Evolutionary conservation across 805 yeast genomes (phyloP), one percentile per base, ranked within the genome.

Genomic region (Ogataea chonburiensis): DNA sequence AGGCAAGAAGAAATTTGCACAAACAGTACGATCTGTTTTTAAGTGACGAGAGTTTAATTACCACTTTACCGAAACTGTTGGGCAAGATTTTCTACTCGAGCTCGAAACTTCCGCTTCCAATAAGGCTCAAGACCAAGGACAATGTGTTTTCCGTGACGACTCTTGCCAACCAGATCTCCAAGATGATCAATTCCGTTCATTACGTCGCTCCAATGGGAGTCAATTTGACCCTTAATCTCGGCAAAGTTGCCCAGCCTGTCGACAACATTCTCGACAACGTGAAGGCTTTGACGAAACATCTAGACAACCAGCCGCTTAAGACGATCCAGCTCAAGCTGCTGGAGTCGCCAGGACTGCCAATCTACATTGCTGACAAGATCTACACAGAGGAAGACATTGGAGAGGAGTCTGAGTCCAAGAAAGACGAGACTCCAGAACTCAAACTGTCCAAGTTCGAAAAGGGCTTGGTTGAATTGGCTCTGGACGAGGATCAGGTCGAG

Each of bases 271-370:
- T 71, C 7, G 79, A 74, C 30, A 88, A 88, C 60, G 62, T 81
- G 29, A 63, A 69, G 17, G 70, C 73, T 26, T 76, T 86, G 10
- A 60, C 77, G 23, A 58, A 64, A 17, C 61, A 67, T 34, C 71
- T 87, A 45, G 53, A 64, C 5, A 50, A 55, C 16, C 31, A 63
- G 23, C 61, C 61, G 25, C 71, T 76, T 56, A 82, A 78, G 62
- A 74, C 75, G 24, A 65, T 81, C 21, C 76, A 73, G 53, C 58
- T 85, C 43, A 87, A 87, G 66, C 71, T 91, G 9, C 65, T 69
- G 39, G 60, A 63, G 26, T 86, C 96, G 14, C 96, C 96, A 14
- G 75, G 89, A 7, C 67, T 93, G 51, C 98, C 99, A 28, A 68
- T 93, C 42, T 93, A 69, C 63, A 76, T 80, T 55, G 68, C 82